These are phyloP conservation scores for Domatiomyces globalis DNA, from an alignment of 2,329 filamentous ascomycete genomes.

Conservation along the genomic window DNA sequence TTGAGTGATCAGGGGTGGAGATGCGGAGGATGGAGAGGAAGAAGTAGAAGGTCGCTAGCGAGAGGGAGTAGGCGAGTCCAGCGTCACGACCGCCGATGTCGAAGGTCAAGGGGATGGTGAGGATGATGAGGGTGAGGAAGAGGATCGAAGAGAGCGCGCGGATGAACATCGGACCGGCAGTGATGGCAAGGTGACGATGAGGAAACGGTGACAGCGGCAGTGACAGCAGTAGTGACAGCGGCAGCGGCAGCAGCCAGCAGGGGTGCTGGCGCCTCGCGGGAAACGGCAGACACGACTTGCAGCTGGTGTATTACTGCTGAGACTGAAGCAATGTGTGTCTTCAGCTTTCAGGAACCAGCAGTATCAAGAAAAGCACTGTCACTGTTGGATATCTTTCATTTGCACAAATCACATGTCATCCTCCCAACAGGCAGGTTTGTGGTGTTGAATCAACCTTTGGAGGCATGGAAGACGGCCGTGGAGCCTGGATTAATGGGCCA, in stretches of 20 bases:
- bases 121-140: slow-evolving; percentile 83
- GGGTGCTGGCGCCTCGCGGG: not conserved
- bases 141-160: slow-evolving; percentile 63
- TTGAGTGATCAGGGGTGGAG: slow-evolving; percentile 62
- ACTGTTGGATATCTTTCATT: not conserved
- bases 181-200: slow-evolving; percentile 34
- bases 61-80: slow-evolving; percentile 83
- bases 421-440: not conserved
- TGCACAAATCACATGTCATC: not conserved
- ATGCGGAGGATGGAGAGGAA: slow-evolving; percentile 69
- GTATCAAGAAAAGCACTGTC: not conserved
- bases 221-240: slow-evolving; percentile 1
- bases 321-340: not conserved
- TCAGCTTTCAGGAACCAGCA: not conserved
- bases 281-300: not conserved
- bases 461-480: not conserved
- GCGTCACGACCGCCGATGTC: slow-evolving; percentile 93
- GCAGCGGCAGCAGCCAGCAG: not conserved
- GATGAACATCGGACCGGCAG: slow-evolving; percentile 56
- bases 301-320: not conserved
- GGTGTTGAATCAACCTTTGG: not conserved
- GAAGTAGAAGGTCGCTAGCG: slow-evolving; percentile 81
- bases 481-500: not conserved
- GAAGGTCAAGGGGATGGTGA: slow-evolving; percentile 92
- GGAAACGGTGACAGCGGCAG: slow-evolving; percentile 8